A percentile compares a stretch with the other conserved stretches of the same genome.
Evolutionary conservation across 2,329 filamentous ascomycete genomes (phyloP).

Genomic region (Ophiostoma australiae): DNA sequence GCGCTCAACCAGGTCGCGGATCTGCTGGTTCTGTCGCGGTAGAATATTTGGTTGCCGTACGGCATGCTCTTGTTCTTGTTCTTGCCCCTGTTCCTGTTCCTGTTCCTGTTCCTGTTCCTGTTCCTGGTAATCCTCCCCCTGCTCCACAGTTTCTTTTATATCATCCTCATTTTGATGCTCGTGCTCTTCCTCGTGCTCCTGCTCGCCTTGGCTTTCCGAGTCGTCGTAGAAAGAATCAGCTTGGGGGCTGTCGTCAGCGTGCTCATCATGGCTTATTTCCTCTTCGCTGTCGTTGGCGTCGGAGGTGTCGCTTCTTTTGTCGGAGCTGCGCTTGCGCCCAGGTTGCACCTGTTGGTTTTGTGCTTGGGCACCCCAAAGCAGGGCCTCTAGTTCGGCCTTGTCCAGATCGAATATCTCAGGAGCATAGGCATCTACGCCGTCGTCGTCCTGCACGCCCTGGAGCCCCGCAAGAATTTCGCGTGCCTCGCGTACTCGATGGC

Average conservation of each 20-base stretch:
- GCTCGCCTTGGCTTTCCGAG: not conserved
- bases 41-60: not conserved
- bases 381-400: constrained; percentile 20
- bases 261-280: not conserved
- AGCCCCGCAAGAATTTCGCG: constrained; percentile 49
- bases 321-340: not conserved
- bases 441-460: constrained; percentile 37
- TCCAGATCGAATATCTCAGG: constrained; percentile 42
- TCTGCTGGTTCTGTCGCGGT: not conserved
- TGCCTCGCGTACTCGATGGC: constrained; percentile 44
- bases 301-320: not conserved
- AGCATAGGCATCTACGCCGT: constrained; percentile 40
- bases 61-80: not conserved
- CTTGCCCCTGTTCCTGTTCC: not conserved
- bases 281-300: not conserved
- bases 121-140: not conserved
- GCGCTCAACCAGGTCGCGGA: constrained; percentile 37
- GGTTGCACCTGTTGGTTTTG: not conserved
- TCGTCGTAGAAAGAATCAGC: not conserved
- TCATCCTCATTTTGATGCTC: not conserved
- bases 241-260: not conserved
- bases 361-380: constrained; percentile 5
- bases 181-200: no score
- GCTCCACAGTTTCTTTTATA: not conserved
- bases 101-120: not conserved